These are phyloP conservation scores for Fusarium ramigenum DNA, from an alignment of 2,329 filamentous ascomycete species.

Conservation along the genomic window DNA sequence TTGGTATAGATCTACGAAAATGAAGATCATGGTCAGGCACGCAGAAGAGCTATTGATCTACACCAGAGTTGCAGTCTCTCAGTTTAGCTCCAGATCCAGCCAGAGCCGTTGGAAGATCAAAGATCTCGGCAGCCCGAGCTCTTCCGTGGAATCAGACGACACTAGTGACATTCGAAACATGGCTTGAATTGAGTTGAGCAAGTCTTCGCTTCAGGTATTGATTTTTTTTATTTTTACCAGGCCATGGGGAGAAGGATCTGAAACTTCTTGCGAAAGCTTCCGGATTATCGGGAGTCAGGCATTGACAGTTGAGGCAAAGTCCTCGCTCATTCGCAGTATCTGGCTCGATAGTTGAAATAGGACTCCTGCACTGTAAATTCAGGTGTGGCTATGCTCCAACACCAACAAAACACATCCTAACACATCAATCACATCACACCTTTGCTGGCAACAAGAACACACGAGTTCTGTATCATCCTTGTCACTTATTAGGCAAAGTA, in stretches of 20 bases:
- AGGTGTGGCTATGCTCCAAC: background rate
- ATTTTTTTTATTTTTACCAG: background rate
- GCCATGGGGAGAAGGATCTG: background rate
- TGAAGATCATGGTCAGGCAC: background rate
- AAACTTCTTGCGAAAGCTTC: background rate
- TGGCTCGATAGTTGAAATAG: background rate
- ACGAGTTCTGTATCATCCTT: background rate
- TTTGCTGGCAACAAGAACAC: background rate
- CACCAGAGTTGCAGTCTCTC: background rate
- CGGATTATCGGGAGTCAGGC: background rate
- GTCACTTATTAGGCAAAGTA: background rate
- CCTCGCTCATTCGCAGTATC: background rate
- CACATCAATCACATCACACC: background rate
- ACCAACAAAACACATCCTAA: background rate
- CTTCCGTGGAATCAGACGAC: conserved; percentile 1
- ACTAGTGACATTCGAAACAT: conserved; percentile 16
- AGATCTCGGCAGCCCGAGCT: conserved; percentile 14
- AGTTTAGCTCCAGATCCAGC: conserved; percentile 20
- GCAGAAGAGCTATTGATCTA: conserved; percentile 1
- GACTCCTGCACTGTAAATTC: background rate
- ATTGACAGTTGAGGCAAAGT: background rate
- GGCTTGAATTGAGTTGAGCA: conserved; percentile 1
- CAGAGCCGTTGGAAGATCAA: conserved; percentile 9
- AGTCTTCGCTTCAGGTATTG: background rate
- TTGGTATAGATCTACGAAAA: conserved; percentile 1